phyloP scores from a whole-genome alignment of 2,329 filamentous ascomycete species.

The Phialocephala sp. region DNA sequence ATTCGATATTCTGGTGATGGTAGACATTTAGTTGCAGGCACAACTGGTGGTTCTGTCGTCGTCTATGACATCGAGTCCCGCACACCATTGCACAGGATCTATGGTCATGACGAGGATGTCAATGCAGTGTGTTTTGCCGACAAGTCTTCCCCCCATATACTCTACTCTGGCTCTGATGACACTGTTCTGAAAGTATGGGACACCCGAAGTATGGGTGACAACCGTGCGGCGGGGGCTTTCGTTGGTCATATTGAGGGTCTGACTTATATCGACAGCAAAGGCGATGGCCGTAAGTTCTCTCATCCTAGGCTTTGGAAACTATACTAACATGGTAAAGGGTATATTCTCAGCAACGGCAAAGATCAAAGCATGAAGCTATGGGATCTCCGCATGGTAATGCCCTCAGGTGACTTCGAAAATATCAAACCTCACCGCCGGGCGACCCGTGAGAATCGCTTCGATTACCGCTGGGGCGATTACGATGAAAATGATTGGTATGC shows the following conservation, averaged over 20 bases:
- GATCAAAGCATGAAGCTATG: slow-evolving; percentile 98
- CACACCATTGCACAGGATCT: slow-evolving; percentile 64
- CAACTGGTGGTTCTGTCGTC: slow-evolving; percentile 77
- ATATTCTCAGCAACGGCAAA: slow-evolving; percentile 92
- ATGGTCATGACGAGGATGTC: slow-evolving; percentile 84
- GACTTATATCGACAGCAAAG: slow-evolving; percentile 73
- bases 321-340: slow-evolving; percentile 47
- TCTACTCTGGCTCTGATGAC: slow-evolving; percentile 96
- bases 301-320: neutral
- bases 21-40: slow-evolving; percentile 87
- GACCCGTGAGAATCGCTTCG: slow-evolving; percentile 61
- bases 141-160: slow-evolving; percentile 83
- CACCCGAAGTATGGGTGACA: slow-evolving; percentile 86
- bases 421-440: slow-evolving; percentile 62
- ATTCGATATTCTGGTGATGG: slow-evolving; percentile 93
- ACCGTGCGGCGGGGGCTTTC: slow-evolving; percentile 70
- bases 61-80: slow-evolving; percentile 92
- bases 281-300: slow-evolving; percentile 58
- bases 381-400: slow-evolving; percentile 91
- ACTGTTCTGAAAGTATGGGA: slow-evolving; percentile 97
- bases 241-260: slow-evolving; percentile 70
- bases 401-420: slow-evolving; percentile 65
- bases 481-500: slow-evolving; percentile 69
- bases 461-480: slow-evolving; percentile 75
- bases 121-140: slow-evolving; percentile 98